Evolutionary conservation across 805 yeast genomes (phyloP).

Genomic region (Metschnikowia dekortorum): DNA sequence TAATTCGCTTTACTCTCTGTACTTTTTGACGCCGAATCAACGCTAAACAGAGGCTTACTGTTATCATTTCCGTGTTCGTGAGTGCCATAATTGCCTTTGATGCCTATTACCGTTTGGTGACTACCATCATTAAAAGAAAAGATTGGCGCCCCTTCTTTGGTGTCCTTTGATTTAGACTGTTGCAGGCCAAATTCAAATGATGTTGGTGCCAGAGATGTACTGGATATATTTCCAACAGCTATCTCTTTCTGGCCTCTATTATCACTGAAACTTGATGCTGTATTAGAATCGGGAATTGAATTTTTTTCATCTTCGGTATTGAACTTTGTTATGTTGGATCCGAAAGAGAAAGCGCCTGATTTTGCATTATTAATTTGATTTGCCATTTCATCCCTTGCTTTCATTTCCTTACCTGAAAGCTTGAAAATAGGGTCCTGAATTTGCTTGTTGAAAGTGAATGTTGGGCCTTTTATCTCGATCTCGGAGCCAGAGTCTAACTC

Average conservation of each 20-base stretch:
- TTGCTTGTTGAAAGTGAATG: constrained; percentile 44
- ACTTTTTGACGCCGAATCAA: background rate
- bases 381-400: background rate
- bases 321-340: background rate
- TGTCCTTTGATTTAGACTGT: background rate
- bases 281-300: background rate
- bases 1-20: background rate
- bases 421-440: constrained; percentile 34
- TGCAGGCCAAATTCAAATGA: background rate
- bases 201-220: background rate
- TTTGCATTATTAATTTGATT: background rate
- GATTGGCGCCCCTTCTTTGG: background rate
- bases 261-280: background rate
- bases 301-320: background rate
- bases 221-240: background rate
- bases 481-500: constrained; percentile 58
- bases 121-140: background rate
- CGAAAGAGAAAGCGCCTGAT: background rate
- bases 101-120: background rate
- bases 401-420: background rate
- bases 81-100: background rate
- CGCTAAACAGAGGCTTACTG: background rate
- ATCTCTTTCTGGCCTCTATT: background rate
- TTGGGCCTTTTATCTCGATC: constrained; percentile 69
- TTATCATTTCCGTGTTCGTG: background rate